phyloP scores from a whole-genome alignment of 2,329 filamentous ascomycete species.

The Fusarium sp. region DNA sequence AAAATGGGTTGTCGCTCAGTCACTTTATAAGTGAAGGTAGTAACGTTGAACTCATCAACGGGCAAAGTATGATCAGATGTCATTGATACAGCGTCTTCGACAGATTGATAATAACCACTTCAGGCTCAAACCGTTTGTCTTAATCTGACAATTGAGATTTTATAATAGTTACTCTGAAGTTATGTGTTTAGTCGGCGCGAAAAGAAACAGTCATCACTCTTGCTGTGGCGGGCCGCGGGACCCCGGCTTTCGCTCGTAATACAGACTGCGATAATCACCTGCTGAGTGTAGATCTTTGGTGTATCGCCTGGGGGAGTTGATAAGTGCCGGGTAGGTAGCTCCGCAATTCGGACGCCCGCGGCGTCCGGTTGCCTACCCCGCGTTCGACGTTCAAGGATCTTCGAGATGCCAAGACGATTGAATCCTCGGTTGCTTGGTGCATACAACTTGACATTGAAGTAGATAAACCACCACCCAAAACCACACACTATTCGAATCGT shows the following conservation, averaged over 20 bases:
- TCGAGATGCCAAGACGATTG: fast-evolving
- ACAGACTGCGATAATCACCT: fast-evolving
- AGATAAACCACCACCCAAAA: no score
- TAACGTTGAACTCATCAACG: background rate
- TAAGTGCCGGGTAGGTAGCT: background rate
- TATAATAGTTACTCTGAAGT: background rate
- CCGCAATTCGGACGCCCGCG: background rate
- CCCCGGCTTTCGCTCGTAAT: background rate
- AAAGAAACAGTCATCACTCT: no score
- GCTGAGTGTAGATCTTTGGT: background rate
- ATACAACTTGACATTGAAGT: background rate
- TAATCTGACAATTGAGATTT: fast-evolving
- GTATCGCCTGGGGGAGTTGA: no score
- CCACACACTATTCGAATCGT: no score
- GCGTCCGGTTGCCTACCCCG: background rate
- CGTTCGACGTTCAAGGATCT: background rate
- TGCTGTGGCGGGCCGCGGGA: background rate
- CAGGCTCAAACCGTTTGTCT: fast-evolving
- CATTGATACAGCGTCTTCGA: background rate
- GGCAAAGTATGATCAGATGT: fast-evolving
- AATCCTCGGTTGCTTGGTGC: background rate
- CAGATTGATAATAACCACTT: fast-evolving
- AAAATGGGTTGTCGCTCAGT: fast-evolving
- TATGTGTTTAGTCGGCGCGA: no score
- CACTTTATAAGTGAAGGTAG: background rate